Percentiles rank a stretch among this genome's conserved stretches.
Conservation (phyloP, 441 rosid genomes). For the Pelargonium australe region DNA sequence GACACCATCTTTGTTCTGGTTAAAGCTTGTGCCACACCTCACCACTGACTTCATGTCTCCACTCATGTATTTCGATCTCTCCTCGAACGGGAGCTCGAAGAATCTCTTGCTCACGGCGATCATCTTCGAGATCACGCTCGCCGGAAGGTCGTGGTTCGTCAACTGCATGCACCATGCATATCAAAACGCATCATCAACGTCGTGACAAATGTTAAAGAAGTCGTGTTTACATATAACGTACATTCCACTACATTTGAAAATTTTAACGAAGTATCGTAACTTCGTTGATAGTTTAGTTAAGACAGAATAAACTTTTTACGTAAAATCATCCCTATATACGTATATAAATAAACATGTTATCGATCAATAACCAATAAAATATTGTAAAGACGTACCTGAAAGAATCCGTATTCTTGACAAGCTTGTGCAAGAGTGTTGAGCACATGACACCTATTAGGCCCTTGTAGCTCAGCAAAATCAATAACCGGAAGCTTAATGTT, state of each 20-base stretch:
- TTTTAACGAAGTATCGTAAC: not conserved
- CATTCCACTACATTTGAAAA: no score
- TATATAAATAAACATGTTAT: no score
- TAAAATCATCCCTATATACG: not conserved
- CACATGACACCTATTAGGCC: constrained; percentile 41
- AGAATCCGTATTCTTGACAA: constrained; percentile 63
- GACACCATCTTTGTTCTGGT: constrained; percentile 62
- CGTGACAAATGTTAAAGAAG: not conserved
- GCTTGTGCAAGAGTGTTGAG: constrained; percentile 53
- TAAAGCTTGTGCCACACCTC: constrained; percentile 79
- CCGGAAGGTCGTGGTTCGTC: constrained; percentile 58
- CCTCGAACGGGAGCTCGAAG: constrained; percentile 25
- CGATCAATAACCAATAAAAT: not conserved
- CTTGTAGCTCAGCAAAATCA: constrained; percentile 54
- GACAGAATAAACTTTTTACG: no score
- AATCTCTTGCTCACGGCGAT: constrained; percentile 39
- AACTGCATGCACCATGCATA: constrained; percentile 33
- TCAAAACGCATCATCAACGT: not conserved
- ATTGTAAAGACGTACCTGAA: constrained; percentile 41
- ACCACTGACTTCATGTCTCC: constrained; percentile 57
- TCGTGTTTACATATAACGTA: no score
- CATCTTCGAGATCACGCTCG: constrained; percentile 40
- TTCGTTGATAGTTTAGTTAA: not conserved
- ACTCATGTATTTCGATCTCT: constrained; percentile 68
- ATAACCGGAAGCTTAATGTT: constrained; percentile 53